A percentile compares a stretch with the other conserved stretches of the same genome.
phyloP scores from a whole-genome alignment of 2,329 filamentous ascomycete species.

The Ramularia collo-cygni region DNA sequence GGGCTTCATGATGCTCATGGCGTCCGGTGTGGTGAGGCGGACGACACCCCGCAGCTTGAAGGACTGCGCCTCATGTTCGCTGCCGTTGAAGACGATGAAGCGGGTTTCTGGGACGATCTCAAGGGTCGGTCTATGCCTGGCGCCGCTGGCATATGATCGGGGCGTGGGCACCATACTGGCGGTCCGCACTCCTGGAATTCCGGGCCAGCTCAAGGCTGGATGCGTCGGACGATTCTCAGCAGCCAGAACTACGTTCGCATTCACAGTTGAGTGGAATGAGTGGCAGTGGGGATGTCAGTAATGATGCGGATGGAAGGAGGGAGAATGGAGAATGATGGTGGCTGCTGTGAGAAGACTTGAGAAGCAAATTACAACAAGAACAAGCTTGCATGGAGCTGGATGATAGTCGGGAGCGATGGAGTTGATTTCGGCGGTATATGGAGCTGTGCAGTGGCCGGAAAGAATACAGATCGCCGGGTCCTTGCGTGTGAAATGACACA shows the following conservation, averaged over 20 bases:
- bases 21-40: slow-evolving; percentile 41
- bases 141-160: slow-evolving; percentile 12
- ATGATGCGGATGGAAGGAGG: no score
- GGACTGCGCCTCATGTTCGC: slow-evolving; percentile 39
- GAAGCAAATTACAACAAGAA: no score
- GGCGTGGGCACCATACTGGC: slow-evolving; percentile 27
- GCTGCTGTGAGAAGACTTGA: no score
- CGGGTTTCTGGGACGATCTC: slow-evolving; percentile 43
- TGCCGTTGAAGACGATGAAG: slow-evolving; percentile 45
- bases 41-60: slow-evolving; percentile 42
- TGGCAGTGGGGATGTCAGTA: no score
- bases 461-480: no score
- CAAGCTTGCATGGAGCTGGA: no score
- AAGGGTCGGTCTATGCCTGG: slow-evolving; percentile 25
- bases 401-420: no score
- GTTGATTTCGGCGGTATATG: no score
- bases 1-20: slow-evolving; percentile 42
- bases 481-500: no score
- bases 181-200: slow-evolving; percentile 7
- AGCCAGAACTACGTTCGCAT: slow-evolving; percentile 4
- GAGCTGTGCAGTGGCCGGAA: no score
- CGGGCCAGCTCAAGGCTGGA: slow-evolving; percentile 6
- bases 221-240: neutral
- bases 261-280: neutral
- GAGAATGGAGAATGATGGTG: no score